Conservation (phyloP, 208 protist species). For the Crithidia expoeki region DNA sequence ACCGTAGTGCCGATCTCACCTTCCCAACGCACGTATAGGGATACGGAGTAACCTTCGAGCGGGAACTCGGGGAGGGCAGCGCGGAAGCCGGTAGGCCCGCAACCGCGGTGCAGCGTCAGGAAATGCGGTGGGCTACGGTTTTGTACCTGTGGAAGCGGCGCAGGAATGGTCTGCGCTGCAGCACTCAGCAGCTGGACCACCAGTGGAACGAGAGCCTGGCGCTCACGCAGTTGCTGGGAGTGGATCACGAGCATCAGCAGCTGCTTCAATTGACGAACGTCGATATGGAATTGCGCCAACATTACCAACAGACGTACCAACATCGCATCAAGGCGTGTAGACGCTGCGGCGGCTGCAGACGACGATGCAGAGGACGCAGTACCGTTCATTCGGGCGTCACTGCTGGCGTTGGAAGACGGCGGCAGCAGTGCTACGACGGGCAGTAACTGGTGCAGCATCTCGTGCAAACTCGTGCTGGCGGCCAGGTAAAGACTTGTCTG, state of each 20-base stretch:
- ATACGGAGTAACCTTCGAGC: constrained; percentile 74
- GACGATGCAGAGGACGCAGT: neutral
- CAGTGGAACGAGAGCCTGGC: constrained; percentile 43
- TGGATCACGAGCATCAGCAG: constrained; percentile 68
- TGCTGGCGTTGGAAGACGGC: neutral
- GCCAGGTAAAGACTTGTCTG: constrained; percentile 55
- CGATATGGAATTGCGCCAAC: constrained; percentile 60
- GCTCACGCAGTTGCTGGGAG: constrained; percentile 36
- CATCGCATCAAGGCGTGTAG: constrained; percentile 37
- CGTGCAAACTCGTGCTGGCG: constrained; percentile 62
- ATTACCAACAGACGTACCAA: constrained; percentile 47
- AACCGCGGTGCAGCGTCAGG: constrained; percentile 38
- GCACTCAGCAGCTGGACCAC: constrained; percentile 65
- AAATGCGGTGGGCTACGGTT: constrained; percentile 27
- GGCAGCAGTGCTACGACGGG: constrained; percentile 30
- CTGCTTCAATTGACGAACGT: constrained; percentile 81
- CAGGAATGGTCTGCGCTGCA: constrained; percentile 21
- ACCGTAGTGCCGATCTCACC: neutral
- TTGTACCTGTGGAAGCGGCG: neutral
- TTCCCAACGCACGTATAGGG: constrained; percentile 74
- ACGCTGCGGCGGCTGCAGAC: neutral
- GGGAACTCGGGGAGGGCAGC: constrained; percentile 63
- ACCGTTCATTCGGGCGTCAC: neutral
- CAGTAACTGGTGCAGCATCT: constrained; percentile 53
- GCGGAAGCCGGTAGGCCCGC: constrained; percentile 55